phyloP scores from a whole-genome alignment of 306 rosid genomes.

The Quercus cerris region DNA sequence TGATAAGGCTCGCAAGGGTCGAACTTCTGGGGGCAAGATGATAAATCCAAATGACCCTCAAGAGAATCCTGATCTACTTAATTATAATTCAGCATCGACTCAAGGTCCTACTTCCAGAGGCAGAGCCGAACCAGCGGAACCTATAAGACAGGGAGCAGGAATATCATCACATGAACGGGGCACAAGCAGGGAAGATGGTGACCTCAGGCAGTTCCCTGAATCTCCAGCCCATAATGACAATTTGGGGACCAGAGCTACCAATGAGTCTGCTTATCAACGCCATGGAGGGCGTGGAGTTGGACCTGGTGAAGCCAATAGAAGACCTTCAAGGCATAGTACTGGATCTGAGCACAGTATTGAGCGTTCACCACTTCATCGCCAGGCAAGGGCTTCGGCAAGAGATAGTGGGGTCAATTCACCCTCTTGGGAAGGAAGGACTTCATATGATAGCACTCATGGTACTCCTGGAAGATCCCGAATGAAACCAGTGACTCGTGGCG shows the following conservation, averaged over 20 bases:
- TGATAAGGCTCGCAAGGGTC: conserved; percentile 83
- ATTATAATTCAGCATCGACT: conserved; percentile 41
- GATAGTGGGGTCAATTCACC: conserved; percentile 44
- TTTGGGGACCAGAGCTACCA: conserved; percentile 31
- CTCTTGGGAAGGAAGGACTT: conserved; percentile 58
- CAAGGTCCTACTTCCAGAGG: conserved; percentile 41
- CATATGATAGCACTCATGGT: conserved; percentile 66
- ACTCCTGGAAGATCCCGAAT: conserved; percentile 72
- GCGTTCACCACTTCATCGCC: conserved; percentile 85
- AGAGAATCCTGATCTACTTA: conserved; percentile 46
- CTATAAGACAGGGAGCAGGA: conserved; percentile 27
- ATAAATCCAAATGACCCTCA: conserved; percentile 89
- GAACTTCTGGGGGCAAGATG: conserved; percentile 56
- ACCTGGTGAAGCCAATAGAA: conserved; percentile 57
- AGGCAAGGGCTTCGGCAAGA: conserved; percentile 56
- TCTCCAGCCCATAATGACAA: conserved; percentile 60
- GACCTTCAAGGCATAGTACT: conserved; percentile 45
- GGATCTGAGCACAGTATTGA: conserved; percentile 72
- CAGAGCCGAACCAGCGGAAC: conserved; percentile 31
- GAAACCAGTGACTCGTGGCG: conserved; percentile 53
- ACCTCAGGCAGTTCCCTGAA: conserved; percentile 44
- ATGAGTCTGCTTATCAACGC: conserved; percentile 39
- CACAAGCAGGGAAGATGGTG: conserved; percentile 59
- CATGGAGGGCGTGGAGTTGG: conserved; percentile 40
- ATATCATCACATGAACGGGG: conserved; percentile 35